Percentiles rank a stretch among this genome's conserved stretches.
These are phyloP conservation scores for Lolium perenne DNA, from an alignment of 176 grass and related monocot genomes.

Conservation along the genomic window DNA sequence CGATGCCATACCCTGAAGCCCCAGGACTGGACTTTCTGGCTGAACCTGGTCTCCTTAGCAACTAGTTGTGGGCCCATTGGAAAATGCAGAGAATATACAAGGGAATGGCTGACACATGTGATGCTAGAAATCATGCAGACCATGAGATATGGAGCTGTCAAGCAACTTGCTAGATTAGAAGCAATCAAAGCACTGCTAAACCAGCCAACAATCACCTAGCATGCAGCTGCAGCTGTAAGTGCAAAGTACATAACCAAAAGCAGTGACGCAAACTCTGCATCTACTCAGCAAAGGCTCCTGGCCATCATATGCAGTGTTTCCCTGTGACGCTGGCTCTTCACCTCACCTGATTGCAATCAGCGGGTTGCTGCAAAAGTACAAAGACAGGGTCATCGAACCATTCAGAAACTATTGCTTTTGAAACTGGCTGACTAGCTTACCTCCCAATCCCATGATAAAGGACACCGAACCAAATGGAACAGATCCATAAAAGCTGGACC, in stretches of 20 bases:
- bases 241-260: not conserved
- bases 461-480: not conserved
- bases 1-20: not conserved
- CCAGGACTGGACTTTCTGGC: too few species aligned
- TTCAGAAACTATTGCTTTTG: not conserved
- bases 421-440: not conserved
- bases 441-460: conserved; percentile 9
- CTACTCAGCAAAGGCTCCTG: conserved; percentile 1
- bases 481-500: conserved; percentile 18
- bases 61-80: not conserved
- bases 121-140: not conserved
- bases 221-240: not conserved
- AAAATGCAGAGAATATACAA: not conserved
- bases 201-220: not conserved
- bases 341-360: conserved; percentile 2
- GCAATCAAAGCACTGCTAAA: not conserved
- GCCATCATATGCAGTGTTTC: not conserved
- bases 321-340: not conserved
- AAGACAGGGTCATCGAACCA: too few species aligned
- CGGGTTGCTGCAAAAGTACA: not conserved
- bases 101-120: not conserved
- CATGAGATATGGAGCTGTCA: not conserved
- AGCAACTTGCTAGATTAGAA: not conserved
- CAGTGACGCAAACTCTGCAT: conserved; percentile 22
- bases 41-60: not conserved